Conservation (phyloP, 148 eudicot species). For the Chenopodium quinoa region DNA sequence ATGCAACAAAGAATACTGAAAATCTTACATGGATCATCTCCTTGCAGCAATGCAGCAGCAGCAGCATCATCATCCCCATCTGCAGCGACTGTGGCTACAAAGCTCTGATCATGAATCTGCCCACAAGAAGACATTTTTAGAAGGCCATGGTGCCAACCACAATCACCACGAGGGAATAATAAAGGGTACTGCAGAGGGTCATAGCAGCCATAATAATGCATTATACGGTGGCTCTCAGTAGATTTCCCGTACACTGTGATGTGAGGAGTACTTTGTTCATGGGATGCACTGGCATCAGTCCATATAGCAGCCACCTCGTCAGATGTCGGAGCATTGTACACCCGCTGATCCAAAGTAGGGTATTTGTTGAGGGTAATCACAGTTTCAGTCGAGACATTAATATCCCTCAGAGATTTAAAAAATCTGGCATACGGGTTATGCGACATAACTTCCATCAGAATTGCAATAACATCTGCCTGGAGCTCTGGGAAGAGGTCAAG, state of each 20-base stretch:
- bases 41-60: too few relatives aligned
- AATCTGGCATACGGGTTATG: slow-evolving; percentile 1
- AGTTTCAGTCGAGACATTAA: not conserved
- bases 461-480: not conserved
- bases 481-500: not conserved
- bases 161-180: not conserved
- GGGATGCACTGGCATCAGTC: not conserved
- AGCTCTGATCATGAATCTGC: too few relatives aligned
- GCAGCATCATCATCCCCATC: not conserved
- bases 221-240: not conserved
- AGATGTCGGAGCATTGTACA: not conserved
- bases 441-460: not conserved
- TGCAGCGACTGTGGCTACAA: not conserved
- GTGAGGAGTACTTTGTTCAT: not conserved
- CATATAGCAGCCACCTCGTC: slow-evolving; percentile 2
- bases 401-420: not conserved
- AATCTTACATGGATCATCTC: too few relatives aligned
- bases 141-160: not conserved
- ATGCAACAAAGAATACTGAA: too few relatives aligned
- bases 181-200: slow-evolving; percentile 1
- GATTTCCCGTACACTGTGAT: not conserved
- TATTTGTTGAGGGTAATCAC: not conserved
- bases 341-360: not conserved
- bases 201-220: not conserved
- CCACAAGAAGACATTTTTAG: not conserved